These are phyloP conservation scores for Monascus ruber DNA, from an alignment of 2,329 filamentous ascomycete genomes.

Conservation along the genomic window DNA sequence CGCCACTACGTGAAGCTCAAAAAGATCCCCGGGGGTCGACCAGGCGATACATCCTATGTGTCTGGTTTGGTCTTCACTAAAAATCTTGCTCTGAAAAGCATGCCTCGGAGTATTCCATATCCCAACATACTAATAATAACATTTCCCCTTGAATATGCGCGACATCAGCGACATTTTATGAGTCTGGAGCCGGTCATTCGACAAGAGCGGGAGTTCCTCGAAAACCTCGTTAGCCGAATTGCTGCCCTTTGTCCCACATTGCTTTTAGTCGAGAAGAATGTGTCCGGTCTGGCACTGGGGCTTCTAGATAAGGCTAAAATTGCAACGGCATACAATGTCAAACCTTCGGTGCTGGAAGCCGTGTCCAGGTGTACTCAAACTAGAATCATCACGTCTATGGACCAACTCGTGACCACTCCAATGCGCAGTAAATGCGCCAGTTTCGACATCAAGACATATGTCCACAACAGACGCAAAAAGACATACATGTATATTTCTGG, in stretches of 20 bases:
- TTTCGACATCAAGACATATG: conserved; percentile 93
- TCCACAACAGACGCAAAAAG: conserved; percentile 74
- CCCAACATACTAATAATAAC: conserved; percentile 87
- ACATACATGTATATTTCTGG: conserved; percentile 94
- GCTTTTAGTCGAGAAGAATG: conserved; percentile 81
- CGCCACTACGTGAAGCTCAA: conserved; percentile 96
- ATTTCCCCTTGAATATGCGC: conserved; percentile 90
- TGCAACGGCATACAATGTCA: conserved; percentile 92
- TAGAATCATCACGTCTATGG: conserved; percentile 84
- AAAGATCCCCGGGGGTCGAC: conserved; percentile 81
- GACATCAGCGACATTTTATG: conserved; percentile 93
- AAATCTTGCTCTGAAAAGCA: conserved; percentile 90
- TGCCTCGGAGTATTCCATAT: conserved; percentile 73
- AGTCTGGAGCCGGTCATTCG: conserved; percentile 93
- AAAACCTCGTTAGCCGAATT: conserved; percentile 85
- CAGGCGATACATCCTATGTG: conserved; percentile 88
- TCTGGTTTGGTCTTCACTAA: conserved; percentile 97
- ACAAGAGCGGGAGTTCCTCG: conserved; percentile 87
- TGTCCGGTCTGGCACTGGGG: conserved; percentile 81
- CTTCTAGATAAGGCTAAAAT: conserved; percentile 82
- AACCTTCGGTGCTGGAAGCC: conserved; percentile 87
- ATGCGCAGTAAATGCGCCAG: conserved; percentile 69
- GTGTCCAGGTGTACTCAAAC: conserved; percentile 88
- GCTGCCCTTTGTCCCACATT: conserved; percentile 74
- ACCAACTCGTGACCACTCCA: conserved; percentile 71